Base-by-base conservation (phyloP, 2,329 filamentous ascomycete species). In the Beauveria bassiana region DNA sequence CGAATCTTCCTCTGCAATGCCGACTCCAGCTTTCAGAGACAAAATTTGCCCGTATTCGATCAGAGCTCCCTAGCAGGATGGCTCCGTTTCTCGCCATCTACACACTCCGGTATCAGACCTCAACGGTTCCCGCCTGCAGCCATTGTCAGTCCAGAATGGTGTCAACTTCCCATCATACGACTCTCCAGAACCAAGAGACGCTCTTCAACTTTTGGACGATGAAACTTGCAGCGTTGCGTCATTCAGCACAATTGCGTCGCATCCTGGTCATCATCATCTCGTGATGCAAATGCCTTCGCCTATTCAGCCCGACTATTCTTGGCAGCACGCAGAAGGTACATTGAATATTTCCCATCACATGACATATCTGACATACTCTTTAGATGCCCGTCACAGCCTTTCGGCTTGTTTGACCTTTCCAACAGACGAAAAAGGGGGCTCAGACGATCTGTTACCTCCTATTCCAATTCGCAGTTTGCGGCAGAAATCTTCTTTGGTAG, bases 201-300 rank as follows among this genome's bases (percentile, higher is more conserved):
- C 42, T 8, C 6, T 52, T 16, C 50, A 18, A 14, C 4, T 20
- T 20, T 24, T 47, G 14, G 50, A 61, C 16, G 40, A 34, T 8
- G 54, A 49, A 49, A 46, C 63, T 50, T 64, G 63, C 20, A 20
- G 50, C 31, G 38, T 60, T 46, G 14, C 34, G 8, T 46, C 61
- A 22, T 59, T 46, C 45, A 47, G 63, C 22, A 61, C 43, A 3
- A 10, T 56, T 34, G 55, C 51, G 12, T 55, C 62, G 10, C 64
- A 61, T 16, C 46, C 57, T 16, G 54, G 52, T 6, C 57, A 66
- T 59, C 64, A 66, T 54, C 65, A 67, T 34, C 7, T 54, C 3
- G 22, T 56, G 10, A 51, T 55, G 45, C 64, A 54, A 57, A 63
- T 34, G 64, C 51, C 14, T 10, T 46, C 26, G 14, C 59, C n/a